Evolutionary conservation across 2,329 filamentous ascomycete genomes (phyloP).

Genomic region (Xylariaceae sp.): DNA sequence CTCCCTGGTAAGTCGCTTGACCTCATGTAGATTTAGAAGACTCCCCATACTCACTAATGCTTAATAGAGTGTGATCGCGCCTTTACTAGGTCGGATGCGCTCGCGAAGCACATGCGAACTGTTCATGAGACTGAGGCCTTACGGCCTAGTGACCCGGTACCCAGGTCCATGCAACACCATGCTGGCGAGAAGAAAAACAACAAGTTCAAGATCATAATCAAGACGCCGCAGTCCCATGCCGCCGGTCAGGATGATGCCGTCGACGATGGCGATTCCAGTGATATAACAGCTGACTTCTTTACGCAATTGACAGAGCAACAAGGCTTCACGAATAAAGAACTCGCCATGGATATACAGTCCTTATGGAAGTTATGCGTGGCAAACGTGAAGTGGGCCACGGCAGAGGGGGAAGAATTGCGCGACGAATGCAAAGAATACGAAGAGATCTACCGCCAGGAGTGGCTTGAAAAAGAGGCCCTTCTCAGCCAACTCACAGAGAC

Average conservation of each 20-base stretch:
- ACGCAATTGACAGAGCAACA: constrained; percentile 51
- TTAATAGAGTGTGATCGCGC: constrained; percentile 85
- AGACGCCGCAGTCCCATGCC: constrained; percentile 52
- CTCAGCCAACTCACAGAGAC: constrained; percentile 64
- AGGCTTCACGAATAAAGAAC: constrained; percentile 61
- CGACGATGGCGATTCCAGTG: constrained; percentile 50
- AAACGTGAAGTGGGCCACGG: constrained; percentile 67
- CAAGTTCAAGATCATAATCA: constrained; percentile 59
- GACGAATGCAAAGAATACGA: constrained; percentile 63
- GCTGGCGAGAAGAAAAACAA: constrained; percentile 39
- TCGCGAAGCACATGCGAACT: constrained; percentile 97
- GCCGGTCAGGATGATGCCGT: constrained; percentile 49
- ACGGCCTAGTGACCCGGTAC: constrained; percentile 69
- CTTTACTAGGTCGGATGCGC: constrained; percentile 90
- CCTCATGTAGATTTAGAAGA: not conserved
- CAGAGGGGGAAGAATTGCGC: constrained; percentile 58
- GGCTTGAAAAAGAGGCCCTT: constrained; percentile 73
- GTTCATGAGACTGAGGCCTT: constrained; percentile 95
- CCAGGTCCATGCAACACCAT: constrained; percentile 57
- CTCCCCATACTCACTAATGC: constrained; percentile 9
- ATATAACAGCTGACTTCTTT: constrained; percentile 54
- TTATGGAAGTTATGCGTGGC: constrained; percentile 63
- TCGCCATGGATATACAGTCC: constrained; percentile 51
- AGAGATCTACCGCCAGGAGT: constrained; percentile 62
- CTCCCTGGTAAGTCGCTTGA: constrained; percentile 63